Base-by-base conservation (phyloP, 2,329 filamentous ascomycete species). In the Ampelomyces quisqualis region DNA sequence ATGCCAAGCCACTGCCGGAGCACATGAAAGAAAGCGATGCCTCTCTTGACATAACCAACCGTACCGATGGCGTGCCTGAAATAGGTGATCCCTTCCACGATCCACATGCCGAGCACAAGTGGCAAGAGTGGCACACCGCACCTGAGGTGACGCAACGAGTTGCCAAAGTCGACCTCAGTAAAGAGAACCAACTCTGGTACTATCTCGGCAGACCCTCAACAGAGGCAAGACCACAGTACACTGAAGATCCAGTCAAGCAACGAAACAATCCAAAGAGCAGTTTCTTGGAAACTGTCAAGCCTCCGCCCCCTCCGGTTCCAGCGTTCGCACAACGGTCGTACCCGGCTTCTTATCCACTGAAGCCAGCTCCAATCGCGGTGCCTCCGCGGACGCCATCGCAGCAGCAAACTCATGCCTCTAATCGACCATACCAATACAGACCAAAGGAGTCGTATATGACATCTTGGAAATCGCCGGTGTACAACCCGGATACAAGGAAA, bases 211-310 rank as follows among this genome's bases (percentile, higher is more conserved):
- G 82, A 64, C 80, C 79, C 14, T 97, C 91, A 15, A 96, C 91
- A 5, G 91, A 97, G 61, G 86, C 89, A 38, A 90, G 85, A 67
- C 85, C 90, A 18, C 89, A 94, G 65, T 98, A 93, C 70, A 95
- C 90, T 4, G 87, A 93, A 58, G 83, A 95, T 69, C 80, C 78
- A 29, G 72, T 69, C 43, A 75, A 73, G 43, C 76, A 70, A n/a
- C 72, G 73, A 31, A 77, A 88, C 66, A 88, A 88, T 45, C 71
- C 77, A 2, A 84, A 79, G 68, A 83, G 82, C 52, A 86, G 85
- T 62, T 90, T 85, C 67, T 67, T 90, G 62, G 84, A 88, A 31
- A 83, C 84, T 2, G 73, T 89, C 37, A 70, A 69, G 42, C 68
- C 70, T 23, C 63, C 68, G 5, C 58, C 58, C n/a, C 54, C 60